phyloP scores from a whole-genome alignment of 441 rosid species.

The Pelargonium cotyledonis region DNA sequence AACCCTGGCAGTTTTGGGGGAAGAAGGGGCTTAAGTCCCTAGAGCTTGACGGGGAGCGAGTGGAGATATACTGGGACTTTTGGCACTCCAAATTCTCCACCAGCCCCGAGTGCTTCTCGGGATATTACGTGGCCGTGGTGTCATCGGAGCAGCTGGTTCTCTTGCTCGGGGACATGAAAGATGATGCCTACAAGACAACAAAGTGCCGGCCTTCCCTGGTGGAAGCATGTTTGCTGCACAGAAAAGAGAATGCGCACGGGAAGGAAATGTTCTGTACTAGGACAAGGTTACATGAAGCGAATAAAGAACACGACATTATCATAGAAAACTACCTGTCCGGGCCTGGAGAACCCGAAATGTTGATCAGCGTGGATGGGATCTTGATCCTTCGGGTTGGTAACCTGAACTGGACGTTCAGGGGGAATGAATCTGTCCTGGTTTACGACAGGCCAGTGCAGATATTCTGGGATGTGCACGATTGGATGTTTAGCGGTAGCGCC shows the following conservation, averaged over 20 bases:
- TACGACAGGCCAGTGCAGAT: slow-evolving; percentile 38
- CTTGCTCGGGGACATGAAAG: slow-evolving; percentile 50
- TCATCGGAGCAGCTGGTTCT: slow-evolving; percentile 42
- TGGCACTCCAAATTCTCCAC: slow-evolving; percentile 51
- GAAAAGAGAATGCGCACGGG: slow-evolving; percentile 61
- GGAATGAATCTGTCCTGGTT: slow-evolving; percentile 54
- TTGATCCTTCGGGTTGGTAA: slow-evolving; percentile 50
- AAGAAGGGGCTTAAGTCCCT: slow-evolving; percentile 67
- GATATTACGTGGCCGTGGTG: slow-evolving; percentile 56
- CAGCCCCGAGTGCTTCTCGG: slow-evolving; percentile 54
- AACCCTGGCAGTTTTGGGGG: slow-evolving; percentile 63
- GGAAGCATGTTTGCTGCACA: slow-evolving; percentile 55
- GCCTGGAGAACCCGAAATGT: slow-evolving; percentile 63
- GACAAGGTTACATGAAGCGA: slow-evolving; percentile 33
- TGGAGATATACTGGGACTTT: slow-evolving; percentile 68
- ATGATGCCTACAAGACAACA: slow-evolving; percentile 57
- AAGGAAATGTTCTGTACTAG: slow-evolving; percentile 55
- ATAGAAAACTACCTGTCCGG: slow-evolving; percentile 51
- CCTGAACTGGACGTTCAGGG: slow-evolving; percentile 73
- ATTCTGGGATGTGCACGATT: slow-evolving; percentile 79
- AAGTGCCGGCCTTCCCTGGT: slow-evolving; percentile 36
- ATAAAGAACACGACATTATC: slow-evolving; percentile 47
- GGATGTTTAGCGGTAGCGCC: slow-evolving; percentile 46
- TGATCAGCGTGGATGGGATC: slow-evolving; percentile 56
- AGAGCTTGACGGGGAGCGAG: slow-evolving; percentile 33